These are phyloP conservation scores for Fraxinus greggii DNA, from an alignment of 305 asterid genomes.

Conservation along the genomic window DNA sequence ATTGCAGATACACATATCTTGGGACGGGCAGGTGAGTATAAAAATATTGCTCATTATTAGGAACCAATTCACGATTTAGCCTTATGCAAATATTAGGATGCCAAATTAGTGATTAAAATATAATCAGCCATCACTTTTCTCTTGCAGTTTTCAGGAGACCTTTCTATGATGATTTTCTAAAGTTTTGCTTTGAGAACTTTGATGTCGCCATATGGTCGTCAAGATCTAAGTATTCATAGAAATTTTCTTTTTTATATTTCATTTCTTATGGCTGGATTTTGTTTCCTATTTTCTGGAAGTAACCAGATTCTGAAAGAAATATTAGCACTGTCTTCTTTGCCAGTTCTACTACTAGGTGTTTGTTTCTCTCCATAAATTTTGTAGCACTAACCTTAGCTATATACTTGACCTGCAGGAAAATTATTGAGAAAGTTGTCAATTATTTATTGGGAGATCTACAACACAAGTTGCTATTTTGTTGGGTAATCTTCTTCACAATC, in stretches of 20 bases:
- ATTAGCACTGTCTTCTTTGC: neutral
- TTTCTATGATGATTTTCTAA: constrained; percentile 68
- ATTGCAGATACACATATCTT: constrained; percentile 45
- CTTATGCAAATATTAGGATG: neutral
- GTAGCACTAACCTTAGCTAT: constrained; percentile 26
- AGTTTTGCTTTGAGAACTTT: constrained; percentile 76
- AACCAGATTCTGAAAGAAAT: neutral
- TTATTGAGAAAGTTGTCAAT: constrained; percentile 60
- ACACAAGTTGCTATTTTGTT: constrained; percentile 65
- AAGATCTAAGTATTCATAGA: constrained; percentile 63
- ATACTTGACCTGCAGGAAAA: constrained; percentile 46
- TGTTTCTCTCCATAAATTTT: constrained; percentile 14
- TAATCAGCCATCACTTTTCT: constrained; percentile 21
- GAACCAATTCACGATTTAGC: constrained; percentile 2
- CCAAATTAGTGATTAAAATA: constrained; percentile 11
- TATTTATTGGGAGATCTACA: constrained; percentile 67
- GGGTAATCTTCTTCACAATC: constrained; percentile 55
- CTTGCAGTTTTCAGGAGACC: constrained; percentile 88
- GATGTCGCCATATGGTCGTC: constrained; percentile 90
- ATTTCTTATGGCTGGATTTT: neutral
- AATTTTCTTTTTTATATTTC: constrained; percentile 6
- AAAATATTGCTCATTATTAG: constrained; percentile 14
- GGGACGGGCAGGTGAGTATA: constrained; percentile 18
- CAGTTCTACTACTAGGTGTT: constrained; percentile 18
- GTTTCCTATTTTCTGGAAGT: neutral